Percentiles rank a stretch among this genome's conserved stretches.
These are phyloP conservation scores for Leucosporidium yakuticum DNA, from an alignment of 768 basidiomycete genomes.

Conservation along the genomic window DNA sequence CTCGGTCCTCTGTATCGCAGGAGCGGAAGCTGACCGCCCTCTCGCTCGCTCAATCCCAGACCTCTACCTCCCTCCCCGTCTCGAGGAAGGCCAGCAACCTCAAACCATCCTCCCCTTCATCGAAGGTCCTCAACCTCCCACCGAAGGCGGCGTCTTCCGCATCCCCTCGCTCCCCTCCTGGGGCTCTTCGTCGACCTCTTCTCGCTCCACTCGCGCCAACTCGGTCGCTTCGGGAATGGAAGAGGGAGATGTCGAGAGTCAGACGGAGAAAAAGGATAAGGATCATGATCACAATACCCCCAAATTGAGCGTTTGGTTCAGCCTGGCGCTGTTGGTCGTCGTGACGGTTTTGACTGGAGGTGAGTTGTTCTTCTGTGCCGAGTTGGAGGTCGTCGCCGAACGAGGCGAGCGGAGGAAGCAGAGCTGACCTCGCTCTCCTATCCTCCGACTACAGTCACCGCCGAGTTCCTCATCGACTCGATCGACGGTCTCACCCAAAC, in stretches of 20 bases:
- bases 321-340: conserved; percentile 52
- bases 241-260: not conserved
- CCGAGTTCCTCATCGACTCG: conserved; percentile 68
- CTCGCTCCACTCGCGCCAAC: conserved; percentile 9
- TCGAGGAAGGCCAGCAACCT: conserved; percentile 2
- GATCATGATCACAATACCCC: conserved; percentile 49
- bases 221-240: not conserved
- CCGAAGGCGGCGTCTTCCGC: conserved; percentile 24
- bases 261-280: not conserved
- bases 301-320: conserved; percentile 56
- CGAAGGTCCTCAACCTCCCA: conserved; percentile 29
- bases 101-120: conserved; percentile 9
- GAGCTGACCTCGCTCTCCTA: not conserved
- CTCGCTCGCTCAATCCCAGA: conserved; percentile 29
- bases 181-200: conserved; percentile 14
- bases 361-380: conserved; percentile 6
- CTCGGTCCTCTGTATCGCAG: not conserved
- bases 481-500: conserved; percentile 60
- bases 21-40: conserved; percentile 41
- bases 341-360: conserved; percentile 51
- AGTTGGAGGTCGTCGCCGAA: too few relatives aligned
- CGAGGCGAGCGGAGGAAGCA: too few relatives aligned
- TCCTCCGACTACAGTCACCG: conserved; percentile 47
- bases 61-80: conserved; percentile 52
- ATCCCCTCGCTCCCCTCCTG: conserved; percentile 4